phyloP scores from a whole-genome alignment of 2,329 filamentous ascomycete species.

The Pseudogymnoascus sp. region DNA sequence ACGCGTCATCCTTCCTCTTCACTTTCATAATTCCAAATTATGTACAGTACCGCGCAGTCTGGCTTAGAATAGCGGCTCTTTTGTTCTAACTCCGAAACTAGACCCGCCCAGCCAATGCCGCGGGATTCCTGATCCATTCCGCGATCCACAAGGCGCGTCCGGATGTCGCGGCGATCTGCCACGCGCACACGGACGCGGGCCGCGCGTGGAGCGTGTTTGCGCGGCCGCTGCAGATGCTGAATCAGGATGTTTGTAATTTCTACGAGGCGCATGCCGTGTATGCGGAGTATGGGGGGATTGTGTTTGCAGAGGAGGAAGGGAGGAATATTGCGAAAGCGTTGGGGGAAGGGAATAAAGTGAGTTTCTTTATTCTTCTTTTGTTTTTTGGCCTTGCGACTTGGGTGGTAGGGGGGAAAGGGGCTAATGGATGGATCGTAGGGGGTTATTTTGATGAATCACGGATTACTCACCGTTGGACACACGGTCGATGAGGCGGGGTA shows the following conservation, averaged over 20 bases:
- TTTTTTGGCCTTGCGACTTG: neutral
- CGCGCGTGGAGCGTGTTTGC: constrained; percentile 61
- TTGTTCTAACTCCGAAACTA: constrained; percentile 6
- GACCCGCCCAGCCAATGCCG: constrained; percentile 52
- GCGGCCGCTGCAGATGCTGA: constrained; percentile 59
- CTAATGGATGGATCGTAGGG: constrained; percentile 30
- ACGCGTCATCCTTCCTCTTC: neutral
- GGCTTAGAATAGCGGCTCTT: too few relatives aligned
- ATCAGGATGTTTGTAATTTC: constrained; percentile 57
- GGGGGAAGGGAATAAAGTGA: constrained; percentile 41
- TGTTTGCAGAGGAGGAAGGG: constrained; percentile 56
- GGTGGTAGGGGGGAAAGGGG: neutral
- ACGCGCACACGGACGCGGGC: constrained; percentile 57
- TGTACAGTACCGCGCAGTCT: too few relatives aligned
- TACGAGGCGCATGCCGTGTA: constrained; percentile 59
- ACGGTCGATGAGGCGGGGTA: constrained; percentile 71
- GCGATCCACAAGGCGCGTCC: constrained; percentile 58
- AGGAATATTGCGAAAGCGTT: constrained; percentile 53
- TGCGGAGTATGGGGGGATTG: constrained; percentile 53
- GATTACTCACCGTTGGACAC: constrained; percentile 58
- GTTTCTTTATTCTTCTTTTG: neutral
- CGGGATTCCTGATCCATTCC: constrained; percentile 62
- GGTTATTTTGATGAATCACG: constrained; percentile 62
- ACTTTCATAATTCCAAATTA: neutral
- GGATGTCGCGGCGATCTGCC: constrained; percentile 58